A percentile compares a stretch with the other conserved stretches of the same genome.
These are phyloP conservation scores for Orobanche coerulescens DNA, from an alignment of 257 asterid species.

Conservation along the genomic window DNA sequence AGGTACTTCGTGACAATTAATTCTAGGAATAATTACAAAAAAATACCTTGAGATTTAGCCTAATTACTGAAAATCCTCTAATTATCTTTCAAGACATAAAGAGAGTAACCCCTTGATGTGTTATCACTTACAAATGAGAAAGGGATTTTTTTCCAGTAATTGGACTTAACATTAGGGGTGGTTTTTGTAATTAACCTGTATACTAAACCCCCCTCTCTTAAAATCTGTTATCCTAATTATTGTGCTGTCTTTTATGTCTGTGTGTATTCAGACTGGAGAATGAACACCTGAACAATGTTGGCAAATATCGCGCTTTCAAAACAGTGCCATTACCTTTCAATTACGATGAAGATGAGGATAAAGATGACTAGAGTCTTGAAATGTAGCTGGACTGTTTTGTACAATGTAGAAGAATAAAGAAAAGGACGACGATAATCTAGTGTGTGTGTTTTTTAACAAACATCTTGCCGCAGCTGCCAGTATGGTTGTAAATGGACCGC, in stretches of 20 bases:
- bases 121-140: no score
- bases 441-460: no score
- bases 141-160: no score
- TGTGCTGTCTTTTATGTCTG: not conserved
- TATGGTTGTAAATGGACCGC: no score
- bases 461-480: no score
- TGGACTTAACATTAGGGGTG: no score
- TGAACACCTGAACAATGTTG: slow-evolving; percentile 70
- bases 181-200: not conserved
- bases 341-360: slow-evolving; percentile 37
- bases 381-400: not conserved
- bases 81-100: no score
- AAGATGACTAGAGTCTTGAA: slow-evolving; percentile 35
- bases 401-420: not conserved
- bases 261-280: slow-evolving; percentile 50
- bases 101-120: no score
- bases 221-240: not conserved
- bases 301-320: slow-evolving; percentile 61
- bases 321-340: slow-evolving; percentile 63
- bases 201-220: not conserved
- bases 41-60: no score
- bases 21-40: not conserved
- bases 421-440: no score
- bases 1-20: slow-evolving; percentile 23
- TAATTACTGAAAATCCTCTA: no score